Base-by-base conservation (phyloP, 2,329 filamentous ascomycete species). In the Fusarium scirpi region DNA sequence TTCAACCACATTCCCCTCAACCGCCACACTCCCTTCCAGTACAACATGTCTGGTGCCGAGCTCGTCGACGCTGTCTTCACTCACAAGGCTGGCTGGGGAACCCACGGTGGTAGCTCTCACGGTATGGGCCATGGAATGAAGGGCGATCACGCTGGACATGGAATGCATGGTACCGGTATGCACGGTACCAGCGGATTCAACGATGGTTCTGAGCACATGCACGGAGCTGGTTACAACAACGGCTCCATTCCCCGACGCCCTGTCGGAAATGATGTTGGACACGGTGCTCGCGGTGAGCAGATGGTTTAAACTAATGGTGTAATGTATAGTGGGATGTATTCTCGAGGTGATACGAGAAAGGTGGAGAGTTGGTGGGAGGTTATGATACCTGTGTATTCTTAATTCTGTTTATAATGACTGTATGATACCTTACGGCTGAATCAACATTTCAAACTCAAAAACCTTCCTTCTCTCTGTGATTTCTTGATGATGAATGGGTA, bases 1-100 rank as follows among this genome's bases (percentile, higher is more conserved):
- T 90, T 76, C 69, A 87, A 87, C 75, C 90, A 92, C 75, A 86
- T 92, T 32, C 90, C 90, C 20, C 83, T 92, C 8, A 86, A 88
- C 70, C 85, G 89, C 22, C 82, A 84, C 44, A 80, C 84, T 22
- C 83, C 88, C 0, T 90, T 89, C 74, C 78, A 81, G 24, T 89
- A 88, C 65, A 82, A 70, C 11, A 41, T 70, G n/a, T 80, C 79
- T 0, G 77, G 78, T 9, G 78, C 77, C 6, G 85, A 85, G 49
- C 84, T 90, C 51, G 83, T 84, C 58, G 81, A 87, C 57, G 84
- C 87, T 0, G 80, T 88, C 6, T 90, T 86, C 64, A 91, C 89
- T 0, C 81, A 87, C 62, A 85, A 86, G 71, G 89, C 84, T 10
- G 88, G 87, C 2, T 91, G 89, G 89, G 89, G 89, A 20, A 48